Base-by-base conservation (phyloP, 202 grass and related monocot genomes). In the Elaeis oleifera region DNA sequence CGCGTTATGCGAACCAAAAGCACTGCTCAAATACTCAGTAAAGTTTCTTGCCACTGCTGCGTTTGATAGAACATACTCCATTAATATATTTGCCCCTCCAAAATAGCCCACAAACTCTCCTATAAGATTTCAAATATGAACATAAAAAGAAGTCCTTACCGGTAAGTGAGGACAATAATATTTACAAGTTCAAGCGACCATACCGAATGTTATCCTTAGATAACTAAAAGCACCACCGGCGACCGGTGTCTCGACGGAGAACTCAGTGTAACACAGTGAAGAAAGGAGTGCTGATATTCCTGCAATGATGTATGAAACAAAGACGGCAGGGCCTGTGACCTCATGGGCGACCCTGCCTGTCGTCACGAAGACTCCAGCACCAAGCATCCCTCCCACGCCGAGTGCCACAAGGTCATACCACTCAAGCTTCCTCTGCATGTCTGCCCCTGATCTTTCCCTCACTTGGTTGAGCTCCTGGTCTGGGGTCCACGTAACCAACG, bases 51-150 rank as follows among this genome's bases (percentile, higher is more conserved):
- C 82, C 79, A 90, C 87, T 44, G 87, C 87, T 21, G 87, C 87
- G 63, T 90, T 90, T 24, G 87, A 90, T 58, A 90, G 72, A 68
- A 90, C 82, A 61, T 90, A 90, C 72, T 90, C 87, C 87, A 90
- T 85, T 50, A 90, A 53, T 23, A 90, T 82, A 69, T 85, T 90
- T 5, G 87, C 87, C 56, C 87, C 87, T 49, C 79, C 79, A 57
- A 90, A 90, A 65, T 83, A 90, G 29, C 82, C 87, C 56, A 85
- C 82, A 50, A 90, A 76, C 69, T 90, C 87, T 23, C 87, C 87
- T 90, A 26, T 13, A 6, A 13, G 6, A 63, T 29, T 14, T 48
- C 66, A 69, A 13, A 23, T 26, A 6, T 13, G 16, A 39, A 36
- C 6, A 31, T 2, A 23, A 21, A 8, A 14, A 21, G 1, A 16